These are phyloP conservation scores for Paulownia fortunei DNA, from an alignment of 257 asterid genomes.

Conservation along the genomic window DNA sequence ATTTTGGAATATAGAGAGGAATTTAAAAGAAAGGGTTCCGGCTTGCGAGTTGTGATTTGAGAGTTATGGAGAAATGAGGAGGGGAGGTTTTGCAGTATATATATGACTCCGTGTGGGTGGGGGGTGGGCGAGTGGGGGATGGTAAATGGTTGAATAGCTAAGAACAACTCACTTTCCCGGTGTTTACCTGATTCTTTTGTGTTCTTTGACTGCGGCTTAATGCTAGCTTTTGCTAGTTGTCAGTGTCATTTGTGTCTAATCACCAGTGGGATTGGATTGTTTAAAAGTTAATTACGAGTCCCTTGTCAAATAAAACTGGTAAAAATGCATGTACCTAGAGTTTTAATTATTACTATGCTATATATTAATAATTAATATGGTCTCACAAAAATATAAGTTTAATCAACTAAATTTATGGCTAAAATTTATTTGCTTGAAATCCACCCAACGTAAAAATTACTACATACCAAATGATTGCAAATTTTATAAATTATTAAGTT, in stretches of 20 bases:
- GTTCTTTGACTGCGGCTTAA: background rate
- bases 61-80: background rate
- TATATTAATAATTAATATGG: too few relatives aligned
- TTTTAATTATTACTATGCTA: too few relatives aligned
- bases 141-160: background rate
- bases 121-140: background rate
- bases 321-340: too few relatives aligned
- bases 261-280: background rate
- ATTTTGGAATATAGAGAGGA: background rate
- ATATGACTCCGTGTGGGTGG: background rate
- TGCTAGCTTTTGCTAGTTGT: background rate
- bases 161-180: constrained; percentile 20
- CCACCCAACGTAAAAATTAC: too few relatives aligned
- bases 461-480: too few relatives aligned
- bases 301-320: too few relatives aligned
- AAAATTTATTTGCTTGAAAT: too few relatives aligned
- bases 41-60: background rate
- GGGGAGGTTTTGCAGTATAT: constrained; percentile 15
- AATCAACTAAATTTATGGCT: too few relatives aligned
- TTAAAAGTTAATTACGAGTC: background rate
- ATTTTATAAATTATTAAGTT: too few relatives aligned
- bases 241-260: background rate
- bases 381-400: too few relatives aligned
- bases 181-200: constrained; percentile 10
- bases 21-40: background rate